Base-by-base conservation (phyloP, 2,329 filamentous ascomycete species). In the Ascochyta viciae-villosae region DNA sequence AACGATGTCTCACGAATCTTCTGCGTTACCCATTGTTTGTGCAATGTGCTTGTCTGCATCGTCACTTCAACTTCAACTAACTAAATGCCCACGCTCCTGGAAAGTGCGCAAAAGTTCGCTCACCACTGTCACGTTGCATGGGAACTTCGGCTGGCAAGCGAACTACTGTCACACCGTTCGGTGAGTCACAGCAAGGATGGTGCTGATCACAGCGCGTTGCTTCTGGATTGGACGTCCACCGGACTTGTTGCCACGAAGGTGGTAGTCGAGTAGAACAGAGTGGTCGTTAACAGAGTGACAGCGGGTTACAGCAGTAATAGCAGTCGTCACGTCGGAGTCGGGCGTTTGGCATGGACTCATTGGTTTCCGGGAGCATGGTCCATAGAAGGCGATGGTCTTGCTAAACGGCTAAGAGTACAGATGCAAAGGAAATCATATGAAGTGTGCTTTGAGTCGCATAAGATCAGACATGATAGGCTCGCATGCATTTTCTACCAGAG, bases 131-230 rank as follows among this genome's bases (percentile, higher is more conserved):
- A 29, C 27, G 27, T 29, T 29, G 27, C 27, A 29, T 31, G 29
- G 27, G 13, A 12, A 15, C 13, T 31, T 38, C 47, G 39, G 33
- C 33, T 42, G 22, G 31, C 31, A 44, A 50, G 48, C 40, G 48
- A 50, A 40, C 37, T 13, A 22, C 31, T 43, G 49, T 45, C 49
- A 51, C 49, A 51, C 49, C 49, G 49, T 27, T 51, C 39, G 43
- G 37, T 9, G 12, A 16, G 13, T 22, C 19, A 33, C 35, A 22
- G 19, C 29, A 16, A n/a, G 43, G 34, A 40, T 45, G 33, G 40
- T 45, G n/a, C 22, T 24, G 12, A 23, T 33, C 5, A 34, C 37
- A 26, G 40, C 27, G 40, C 27, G 9, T 31, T 31, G 19, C 27
- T 24, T 1, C 29, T 38, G 19, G 24, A 24, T 39, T 15, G 19